phyloP scores from a whole-genome alignment of 495 filamentous ascomycete genomes.

The Aspergillus biplanus region DNA sequence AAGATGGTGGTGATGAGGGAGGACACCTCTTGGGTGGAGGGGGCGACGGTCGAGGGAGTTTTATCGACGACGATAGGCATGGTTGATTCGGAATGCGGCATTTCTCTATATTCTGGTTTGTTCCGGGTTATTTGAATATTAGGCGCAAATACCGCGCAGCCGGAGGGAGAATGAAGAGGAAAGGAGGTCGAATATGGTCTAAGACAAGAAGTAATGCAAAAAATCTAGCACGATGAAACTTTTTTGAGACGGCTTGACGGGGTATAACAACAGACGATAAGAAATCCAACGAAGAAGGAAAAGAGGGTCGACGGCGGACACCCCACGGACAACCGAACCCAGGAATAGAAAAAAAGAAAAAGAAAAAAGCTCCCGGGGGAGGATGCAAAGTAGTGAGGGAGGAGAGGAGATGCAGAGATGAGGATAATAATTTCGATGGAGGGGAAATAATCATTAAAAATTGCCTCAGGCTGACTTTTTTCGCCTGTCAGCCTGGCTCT shows the following conservation, averaged over 20 bases:
- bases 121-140: neutral
- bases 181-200: slow-evolving; percentile 7
- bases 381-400: slow-evolving; percentile 12
- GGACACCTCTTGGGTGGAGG: slow-evolving; percentile 71
- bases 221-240: slow-evolving; percentile 13
- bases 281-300: slow-evolving; percentile 7
- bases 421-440: slow-evolving; percentile 20
- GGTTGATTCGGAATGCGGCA: slow-evolving; percentile 66
- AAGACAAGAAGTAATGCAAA: slow-evolving; percentile 13
- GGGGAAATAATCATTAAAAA: slow-evolving; percentile 10
- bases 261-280: slow-evolving; percentile 13
- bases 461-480: slow-evolving; percentile 14
- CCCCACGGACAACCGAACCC: slow-evolving; percentile 2
- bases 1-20: slow-evolving; percentile 76
- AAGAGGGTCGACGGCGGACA: neutral
- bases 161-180: neutral
- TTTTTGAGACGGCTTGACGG: slow-evolving; percentile 1
- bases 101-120: slow-evolving; percentile 37
- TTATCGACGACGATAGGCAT: slow-evolving; percentile 67
- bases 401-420: slow-evolving; percentile 18
- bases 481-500: slow-evolving; percentile 7
- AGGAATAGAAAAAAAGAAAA: slow-evolving; percentile 7
- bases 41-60: slow-evolving; percentile 56
- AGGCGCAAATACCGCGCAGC: neutral
- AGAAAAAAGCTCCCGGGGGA: slow-evolving; percentile 8